Base-by-base conservation (phyloP, 1,284 basidiomycete species). In the Clitocybe nebularis region DNA sequence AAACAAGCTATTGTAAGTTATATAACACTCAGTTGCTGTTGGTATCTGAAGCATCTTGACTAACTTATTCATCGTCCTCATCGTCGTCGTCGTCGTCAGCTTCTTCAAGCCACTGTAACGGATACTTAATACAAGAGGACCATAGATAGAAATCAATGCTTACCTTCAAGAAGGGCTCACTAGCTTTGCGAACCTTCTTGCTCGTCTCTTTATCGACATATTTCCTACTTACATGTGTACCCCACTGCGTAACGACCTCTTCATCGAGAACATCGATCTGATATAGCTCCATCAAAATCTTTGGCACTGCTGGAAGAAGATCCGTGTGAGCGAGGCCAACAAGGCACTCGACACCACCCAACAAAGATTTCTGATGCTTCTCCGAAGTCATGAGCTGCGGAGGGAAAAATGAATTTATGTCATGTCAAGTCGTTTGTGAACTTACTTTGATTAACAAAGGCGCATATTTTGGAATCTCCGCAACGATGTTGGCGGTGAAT, bases 181-280 rank as follows among this genome's bases (percentile, higher is more conserved):
- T 92, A 16, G 90, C 92, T 72, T 95, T 93, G 54, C 95, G 78
- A 43, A 99, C 93, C 67, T 84, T 93, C 79, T 98, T 99, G 64
- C 87, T 90, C 30, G 79, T 87, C 20, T 98, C 93, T 70, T 91
- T 93, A 68, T 95, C 90, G 44, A 95, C 92, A 62, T 96, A 98
- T 74, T 99, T 97, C 75, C 92, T 96, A 68, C 87, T 91, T 55
- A 96, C 93, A 59, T 98, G 95, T 4, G 91, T 97, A 22, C 93
- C 94, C 94, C 94, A 99, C 53, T 93, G 83, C 38, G 77, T 81
- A 49, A 93, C 75, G 11, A 96, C 76, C 21, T 93, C 93, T 64
- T 99, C 95, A 13, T 97, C 93, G 35, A 99, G 69, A 14, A 97
- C 73, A 55, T 99, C 95, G 36, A 75, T 78, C 67, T 99, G 94